phyloP scores from a whole-genome alignment of 2,329 filamentous ascomycete species.

The Xylaria multiplex region DNA sequence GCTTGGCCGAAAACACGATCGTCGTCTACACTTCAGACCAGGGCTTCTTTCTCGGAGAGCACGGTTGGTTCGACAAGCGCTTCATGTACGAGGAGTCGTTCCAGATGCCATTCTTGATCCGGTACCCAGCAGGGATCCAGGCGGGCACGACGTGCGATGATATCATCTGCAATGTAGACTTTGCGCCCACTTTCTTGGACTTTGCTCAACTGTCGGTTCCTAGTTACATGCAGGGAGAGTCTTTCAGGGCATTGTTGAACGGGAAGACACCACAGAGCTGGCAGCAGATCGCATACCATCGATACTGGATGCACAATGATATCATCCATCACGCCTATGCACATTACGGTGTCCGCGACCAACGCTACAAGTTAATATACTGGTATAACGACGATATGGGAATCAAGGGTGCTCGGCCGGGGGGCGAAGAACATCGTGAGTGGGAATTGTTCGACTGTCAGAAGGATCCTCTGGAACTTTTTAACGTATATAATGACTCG shows the following conservation, averaged over 20 bases:
- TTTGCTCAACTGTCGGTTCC: conserved; percentile 55
- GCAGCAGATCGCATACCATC: conserved; percentile 64
- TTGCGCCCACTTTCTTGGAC: conserved; percentile 62
- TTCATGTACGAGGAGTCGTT: conserved; percentile 68
- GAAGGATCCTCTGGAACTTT: conserved; percentile 60
- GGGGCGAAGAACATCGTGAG: conserved; percentile 55
- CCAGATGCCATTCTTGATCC: conserved; percentile 65
- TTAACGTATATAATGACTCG: conserved; percentile 56
- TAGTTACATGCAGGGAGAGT: conserved; percentile 61
- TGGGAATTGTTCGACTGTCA: conserved; percentile 66
- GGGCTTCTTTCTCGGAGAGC: conserved; percentile 66
- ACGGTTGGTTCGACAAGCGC: conserved; percentile 68
- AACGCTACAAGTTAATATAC: conserved; percentile 65
- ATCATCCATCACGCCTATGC: conserved; percentile 60
- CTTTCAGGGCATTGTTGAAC: conserved; percentile 52
- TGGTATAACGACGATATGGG: conserved; percentile 60
- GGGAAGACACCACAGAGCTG: conserved; percentile 53
- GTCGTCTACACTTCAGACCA: conserved; percentile 66
- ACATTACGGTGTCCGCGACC: conserved; percentile 63
- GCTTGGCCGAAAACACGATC: conserved; percentile 57
- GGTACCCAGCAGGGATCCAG: conserved; percentile 56
- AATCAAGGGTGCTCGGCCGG: conserved; percentile 51
- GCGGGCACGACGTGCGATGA: conserved; percentile 55
- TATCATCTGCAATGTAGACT: conserved; percentile 65
- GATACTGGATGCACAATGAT: conserved; percentile 67